Percentiles rank a stretch among this genome's conserved stretches.
Conservation (phyloP, 2,329 filamentous ascomycete genomes). For the Dothideomycetes sp. region DNA sequence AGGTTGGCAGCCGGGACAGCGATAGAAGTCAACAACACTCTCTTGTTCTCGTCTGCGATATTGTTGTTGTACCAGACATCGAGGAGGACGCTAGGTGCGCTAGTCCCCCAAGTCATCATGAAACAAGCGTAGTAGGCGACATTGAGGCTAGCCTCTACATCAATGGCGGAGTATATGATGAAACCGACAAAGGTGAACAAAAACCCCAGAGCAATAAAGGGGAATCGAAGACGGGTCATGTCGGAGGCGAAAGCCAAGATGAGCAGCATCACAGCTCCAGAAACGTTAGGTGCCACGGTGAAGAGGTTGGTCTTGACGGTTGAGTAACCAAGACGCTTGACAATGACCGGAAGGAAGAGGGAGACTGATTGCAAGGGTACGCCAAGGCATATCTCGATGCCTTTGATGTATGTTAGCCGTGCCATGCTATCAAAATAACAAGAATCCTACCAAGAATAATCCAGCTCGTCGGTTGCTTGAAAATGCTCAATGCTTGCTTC, state of each 20-base stretch:
- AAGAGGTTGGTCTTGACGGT: slow-evolving; percentile 65
- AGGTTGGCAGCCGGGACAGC: slow-evolving; percentile 66
- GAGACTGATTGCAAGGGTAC: slow-evolving; percentile 47
- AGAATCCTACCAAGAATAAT: no score
- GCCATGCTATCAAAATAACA: no score
- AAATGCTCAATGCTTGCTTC: slow-evolving; percentile 39
- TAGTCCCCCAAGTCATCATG: slow-evolving; percentile 73
- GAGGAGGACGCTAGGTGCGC: slow-evolving; percentile 61
- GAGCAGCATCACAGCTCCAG: slow-evolving; percentile 60
- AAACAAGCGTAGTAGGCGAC: slow-evolving; percentile 68
- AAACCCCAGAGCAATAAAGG: slow-evolving; percentile 65
- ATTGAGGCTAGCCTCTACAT: slow-evolving; percentile 47
- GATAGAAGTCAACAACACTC: slow-evolving; percentile 58
- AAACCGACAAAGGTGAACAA: slow-evolving; percentile 66
- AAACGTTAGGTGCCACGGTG: slow-evolving; percentile 70
- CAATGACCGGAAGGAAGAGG: slow-evolving; percentile 49
- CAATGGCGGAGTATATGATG: slow-evolving; percentile 64
- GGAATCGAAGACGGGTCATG: slow-evolving; percentile 53
- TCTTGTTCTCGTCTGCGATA: slow-evolving; percentile 62
- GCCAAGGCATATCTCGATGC: slow-evolving; percentile 49
- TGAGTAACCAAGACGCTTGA: slow-evolving; percentile 39
- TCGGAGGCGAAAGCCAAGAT: slow-evolving; percentile 64
- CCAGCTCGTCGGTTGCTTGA: slow-evolving; percentile 44
- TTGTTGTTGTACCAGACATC: slow-evolving; percentile 74
- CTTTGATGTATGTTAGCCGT: no score